Conservation (phyloP, 441 rosid species). For the Lepidium campestre region DNA sequence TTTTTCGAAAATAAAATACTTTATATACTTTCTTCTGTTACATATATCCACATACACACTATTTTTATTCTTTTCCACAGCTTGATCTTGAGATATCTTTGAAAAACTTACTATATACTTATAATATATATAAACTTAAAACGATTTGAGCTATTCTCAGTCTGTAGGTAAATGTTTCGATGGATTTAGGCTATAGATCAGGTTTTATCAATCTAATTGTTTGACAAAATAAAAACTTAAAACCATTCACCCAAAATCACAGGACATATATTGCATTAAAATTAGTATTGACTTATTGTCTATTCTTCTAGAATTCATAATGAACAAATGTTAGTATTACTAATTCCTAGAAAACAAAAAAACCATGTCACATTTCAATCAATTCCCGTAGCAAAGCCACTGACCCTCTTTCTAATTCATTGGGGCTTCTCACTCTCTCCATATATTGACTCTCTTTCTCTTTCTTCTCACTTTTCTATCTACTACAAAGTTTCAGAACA, state of each 20-base stretch:
- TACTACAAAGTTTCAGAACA: background rate
- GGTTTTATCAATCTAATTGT: too few species aligned
- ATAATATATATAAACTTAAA: too few species aligned
- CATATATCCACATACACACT: background rate
- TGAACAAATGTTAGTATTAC: background rate
- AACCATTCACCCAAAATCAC: background rate
- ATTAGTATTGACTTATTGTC: background rate
- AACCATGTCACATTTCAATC: conserved; percentile 20
- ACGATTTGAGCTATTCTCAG: too few species aligned
- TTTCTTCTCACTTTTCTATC: conserved; percentile 8
- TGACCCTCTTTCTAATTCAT: conserved; percentile 11
- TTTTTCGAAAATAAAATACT: background rate
- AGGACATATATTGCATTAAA: background rate
- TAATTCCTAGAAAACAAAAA: conserved; percentile 11
- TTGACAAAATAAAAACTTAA: background rate
- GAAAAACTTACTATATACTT: too few species aligned
- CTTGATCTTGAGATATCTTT: background rate
- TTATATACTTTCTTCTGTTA: background rate
- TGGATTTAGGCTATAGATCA: too few species aligned
- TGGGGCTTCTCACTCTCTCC: conserved; percentile 14
- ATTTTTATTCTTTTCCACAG: background rate
- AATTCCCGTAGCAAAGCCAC: conserved; percentile 15
- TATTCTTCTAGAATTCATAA: background rate
- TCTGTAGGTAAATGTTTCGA: too few species aligned
- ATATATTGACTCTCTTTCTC: conserved; percentile 24